Evolutionary conservation across 805 yeast genomes (phyloP).

Genomic region (Barnettozyma sucrosica): DNA sequence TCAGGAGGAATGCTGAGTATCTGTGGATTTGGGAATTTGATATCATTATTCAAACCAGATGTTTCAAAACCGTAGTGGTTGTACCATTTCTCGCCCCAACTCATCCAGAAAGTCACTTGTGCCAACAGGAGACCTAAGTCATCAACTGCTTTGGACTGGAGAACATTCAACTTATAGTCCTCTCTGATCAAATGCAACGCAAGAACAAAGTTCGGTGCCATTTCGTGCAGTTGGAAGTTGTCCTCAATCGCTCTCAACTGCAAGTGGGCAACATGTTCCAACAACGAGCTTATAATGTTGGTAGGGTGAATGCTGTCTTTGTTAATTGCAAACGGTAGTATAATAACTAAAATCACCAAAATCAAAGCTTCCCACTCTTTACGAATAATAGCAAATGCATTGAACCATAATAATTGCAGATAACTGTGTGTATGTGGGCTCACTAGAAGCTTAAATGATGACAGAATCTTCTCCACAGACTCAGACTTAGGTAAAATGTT

Average conservation of each 20-base stretch:
- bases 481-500: slow-evolving; percentile 40
- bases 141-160: slow-evolving; percentile 31
- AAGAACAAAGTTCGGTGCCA: slow-evolving; percentile 56
- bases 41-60: slow-evolving; percentile 31
- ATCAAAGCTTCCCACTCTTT: slow-evolving; percentile 59
- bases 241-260: slow-evolving; percentile 24
- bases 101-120: slow-evolving; percentile 60
- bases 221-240: slow-evolving; percentile 37
- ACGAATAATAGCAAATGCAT: slow-evolving; percentile 41
- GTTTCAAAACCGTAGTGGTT: slow-evolving; percentile 42
- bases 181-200: slow-evolving; percentile 75
- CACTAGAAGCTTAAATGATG: slow-evolving; percentile 45
- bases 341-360: slow-evolving; percentile 42
- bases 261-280: slow-evolving; percentile 10
- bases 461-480: slow-evolving; percentile 40
- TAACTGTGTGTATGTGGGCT: slow-evolving; percentile 54
- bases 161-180: slow-evolving; percentile 56
- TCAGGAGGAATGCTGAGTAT: slow-evolving; percentile 52
- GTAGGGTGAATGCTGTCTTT: slow-evolving; percentile 14
- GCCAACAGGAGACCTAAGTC: slow-evolving; percentile 50
- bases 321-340: slow-evolving; percentile 39
- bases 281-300: slow-evolving; percentile 12
- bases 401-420: slow-evolving; percentile 59
- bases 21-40: slow-evolving; percentile 33
- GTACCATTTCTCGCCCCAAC: slow-evolving; percentile 68